phyloP scores from a whole-genome alignment of 2,329 filamentous ascomycete genomes.

The Eutypella sp. region DNA sequence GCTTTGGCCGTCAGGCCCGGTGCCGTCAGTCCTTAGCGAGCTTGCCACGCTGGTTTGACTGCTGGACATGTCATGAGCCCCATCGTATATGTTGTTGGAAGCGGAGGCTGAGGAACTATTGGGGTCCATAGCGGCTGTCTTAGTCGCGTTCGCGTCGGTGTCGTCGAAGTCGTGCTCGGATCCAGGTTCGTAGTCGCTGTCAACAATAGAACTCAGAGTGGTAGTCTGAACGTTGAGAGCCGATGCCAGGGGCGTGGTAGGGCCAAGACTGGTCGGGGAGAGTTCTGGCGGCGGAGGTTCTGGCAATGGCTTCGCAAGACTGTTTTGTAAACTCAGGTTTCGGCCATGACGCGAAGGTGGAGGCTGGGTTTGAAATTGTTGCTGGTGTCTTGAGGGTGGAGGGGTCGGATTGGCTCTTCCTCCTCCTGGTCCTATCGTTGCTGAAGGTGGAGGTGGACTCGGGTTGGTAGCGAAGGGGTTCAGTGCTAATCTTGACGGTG shows the following conservation, averaged over 20 bases:
- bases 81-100: slow-evolving; percentile 31
- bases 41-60: slow-evolving; percentile 44
- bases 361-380: slow-evolving; percentile 11
- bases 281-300: slow-evolving; percentile 39
- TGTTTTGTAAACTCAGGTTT: slow-evolving; percentile 50
- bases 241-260: slow-evolving; percentile 22
- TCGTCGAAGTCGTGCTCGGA: slow-evolving; percentile 7
- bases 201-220: slow-evolving; percentile 30
- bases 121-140: slow-evolving; percentile 47
- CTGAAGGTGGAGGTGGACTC: slow-evolving; percentile 9
- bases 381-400: slow-evolving; percentile 7
- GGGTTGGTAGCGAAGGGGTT: slow-evolving; percentile 25
- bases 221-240: slow-evolving; percentile 6
- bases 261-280: slow-evolving; percentile 25
- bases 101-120: slow-evolving; percentile 14
- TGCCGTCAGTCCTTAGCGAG: slow-evolving; percentile 37
- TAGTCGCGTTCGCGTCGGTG: slow-evolving; percentile 31
- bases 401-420: slow-evolving; percentile 12
- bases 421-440: slow-evolving; percentile 4
- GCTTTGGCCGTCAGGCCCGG: slow-evolving; percentile 35
- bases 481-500: slow-evolving; percentile 38
- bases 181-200: slow-evolving; percentile 18
- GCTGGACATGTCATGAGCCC: slow-evolving; percentile 36
- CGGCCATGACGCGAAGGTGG: slow-evolving; percentile 43
- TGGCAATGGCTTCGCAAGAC: slow-evolving; percentile 54